Evolutionary conservation across 257 asterid species (phyloP), one percentile per base, ranked within the genome.

Genomic region (Craterostigma plantagineum): DNA sequence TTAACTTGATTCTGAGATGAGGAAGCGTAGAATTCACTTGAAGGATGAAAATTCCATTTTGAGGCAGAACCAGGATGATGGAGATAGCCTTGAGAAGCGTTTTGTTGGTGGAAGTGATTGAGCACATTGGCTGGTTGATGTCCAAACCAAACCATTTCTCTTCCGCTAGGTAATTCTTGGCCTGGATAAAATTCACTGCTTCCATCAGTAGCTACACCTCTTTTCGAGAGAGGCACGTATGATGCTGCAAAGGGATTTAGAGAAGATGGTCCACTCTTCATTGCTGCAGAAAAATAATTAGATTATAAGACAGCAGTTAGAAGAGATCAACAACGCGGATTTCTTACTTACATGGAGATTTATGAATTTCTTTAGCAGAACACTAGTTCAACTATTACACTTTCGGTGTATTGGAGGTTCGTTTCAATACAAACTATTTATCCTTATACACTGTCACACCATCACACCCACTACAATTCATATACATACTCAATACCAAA

Each of bases 201-300:
- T 50, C 42, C 60, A 46, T 57, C 30, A 23, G 2, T 6, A 23
- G 30, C 30, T 23, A 23, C 30, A 47, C 45, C 72, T 54, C 79
- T 73, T 57, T 51, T 69, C 30, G 68, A 72, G 50, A 76, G 52
- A 6, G 90, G 90, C 43, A 76, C 49, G 9, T 76, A 76, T 14
- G 79, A 61, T 46, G 69, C 63, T 54, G 90, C 90, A 62, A 58
- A 65, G 15, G 90, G 82, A 47, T 76, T 76, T 57, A 76, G 54
- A 33, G 74, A 35, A 14, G 85, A 75, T 17, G 53, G 16, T 48
- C 70, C 68, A 17, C 66, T 34, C 76, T 59, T 69, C 90, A 76
- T 76, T 44, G 51, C 48, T 54, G 53, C 45, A 18, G 53, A 34
- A 46, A 46, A 3, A 3, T 18, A n/a, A 1, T 34, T 17, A 37